Evolutionary conservation across 768 basidiomycete genomes (phyloP), one percentile per base, ranked within the genome.

Genomic region (Epithele typhae): DNA sequence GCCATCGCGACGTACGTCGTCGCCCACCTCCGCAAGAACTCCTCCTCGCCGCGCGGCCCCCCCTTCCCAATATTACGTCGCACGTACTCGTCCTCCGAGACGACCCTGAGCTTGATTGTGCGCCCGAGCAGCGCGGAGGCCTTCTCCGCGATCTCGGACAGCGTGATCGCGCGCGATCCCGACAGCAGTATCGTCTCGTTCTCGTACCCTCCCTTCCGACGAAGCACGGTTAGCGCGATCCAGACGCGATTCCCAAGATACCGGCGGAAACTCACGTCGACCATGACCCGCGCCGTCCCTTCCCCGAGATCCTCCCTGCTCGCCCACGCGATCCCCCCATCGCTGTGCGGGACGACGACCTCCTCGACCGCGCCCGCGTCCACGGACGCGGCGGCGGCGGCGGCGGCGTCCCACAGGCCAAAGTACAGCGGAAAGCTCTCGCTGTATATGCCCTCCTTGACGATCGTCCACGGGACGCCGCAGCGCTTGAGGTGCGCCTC

Each of bases 291-390:
- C 25, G 68, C 66, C 1, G 65, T 68, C 3, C 59, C 68, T 47
- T 66, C 65, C 7, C 64, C 68, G 4, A 70, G 57, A 37, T 70
- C 68, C 36, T 66, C 61, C 34, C 64, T 53, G 39, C 57, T 50
- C 12, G 58, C 62, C 65, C 64, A 70, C 11, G 63, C 65, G 30
- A 68, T 62, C n/a, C 50, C 54, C n/a, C 68, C 67, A 41, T 69
- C 66, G 21, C 59, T 56, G 15, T 62, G 49, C 12, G 64, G 64
- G n/a, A 62, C 37, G 38, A 59, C 37, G 15, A 62, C 61, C 45
- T 63, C 62, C 45, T 55, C 52, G 9, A 43, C 55, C 8, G 51
- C 58, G 8, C 54, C 48, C 11, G 40, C 37, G n/a, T n/a, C n/a
- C n/a, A n/a, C n/a, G n/a, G n/a, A n/a, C n/a, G n/a, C n/a, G n/a